Conservation (phyloP, 2,329 filamentous ascomycete genomes). For the Aspergillus sp. region DNA sequence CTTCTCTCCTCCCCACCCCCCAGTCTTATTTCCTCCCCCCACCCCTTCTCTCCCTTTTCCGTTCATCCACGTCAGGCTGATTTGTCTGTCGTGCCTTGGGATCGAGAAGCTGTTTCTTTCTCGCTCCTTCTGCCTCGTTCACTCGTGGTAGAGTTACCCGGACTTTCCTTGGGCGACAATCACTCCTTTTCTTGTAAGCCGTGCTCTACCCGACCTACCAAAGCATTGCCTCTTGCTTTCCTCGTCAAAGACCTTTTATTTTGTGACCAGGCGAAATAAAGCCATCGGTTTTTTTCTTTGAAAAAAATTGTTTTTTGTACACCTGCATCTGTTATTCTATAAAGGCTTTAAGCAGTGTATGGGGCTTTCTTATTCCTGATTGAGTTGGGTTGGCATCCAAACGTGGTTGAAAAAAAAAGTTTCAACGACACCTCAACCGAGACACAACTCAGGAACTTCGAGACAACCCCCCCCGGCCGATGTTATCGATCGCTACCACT, state of each 20-base stretch:
- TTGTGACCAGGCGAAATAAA: not conserved
- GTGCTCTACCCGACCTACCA: constrained; percentile 9
- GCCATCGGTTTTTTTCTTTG: not conserved
- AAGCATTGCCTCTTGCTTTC: constrained; percentile 10
- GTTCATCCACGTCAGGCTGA: constrained; percentile 20
- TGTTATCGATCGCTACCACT: constrained; percentile 17
- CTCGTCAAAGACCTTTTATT: not conserved
- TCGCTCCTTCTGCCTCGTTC: constrained; percentile 30
- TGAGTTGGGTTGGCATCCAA: not conserved
- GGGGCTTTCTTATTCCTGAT: not conserved
- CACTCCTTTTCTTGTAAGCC: constrained; percentile 31
- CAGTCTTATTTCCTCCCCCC: constrained; percentile 28
- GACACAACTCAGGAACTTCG: constrained; percentile 5
- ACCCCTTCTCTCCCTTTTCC: constrained; percentile 22
- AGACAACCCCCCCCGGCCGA: constrained; percentile 9
- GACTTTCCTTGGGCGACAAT: constrained; percentile 21
- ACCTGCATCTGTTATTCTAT: too few species aligned
- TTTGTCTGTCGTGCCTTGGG: constrained; percentile 24
- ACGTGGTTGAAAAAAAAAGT: constrained; percentile 7
- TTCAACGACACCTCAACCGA: constrained; percentile 12
- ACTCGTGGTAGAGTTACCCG: constrained; percentile 34
- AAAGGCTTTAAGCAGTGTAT: not conserved
- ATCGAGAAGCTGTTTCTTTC: constrained; percentile 20
- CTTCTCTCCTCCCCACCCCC: constrained; percentile 5
- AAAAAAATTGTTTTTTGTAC: too few species aligned